Conservation (phyloP, 2,329 filamentous ascomycete genomes). For the Pestalotiopsis sp. region DNA sequence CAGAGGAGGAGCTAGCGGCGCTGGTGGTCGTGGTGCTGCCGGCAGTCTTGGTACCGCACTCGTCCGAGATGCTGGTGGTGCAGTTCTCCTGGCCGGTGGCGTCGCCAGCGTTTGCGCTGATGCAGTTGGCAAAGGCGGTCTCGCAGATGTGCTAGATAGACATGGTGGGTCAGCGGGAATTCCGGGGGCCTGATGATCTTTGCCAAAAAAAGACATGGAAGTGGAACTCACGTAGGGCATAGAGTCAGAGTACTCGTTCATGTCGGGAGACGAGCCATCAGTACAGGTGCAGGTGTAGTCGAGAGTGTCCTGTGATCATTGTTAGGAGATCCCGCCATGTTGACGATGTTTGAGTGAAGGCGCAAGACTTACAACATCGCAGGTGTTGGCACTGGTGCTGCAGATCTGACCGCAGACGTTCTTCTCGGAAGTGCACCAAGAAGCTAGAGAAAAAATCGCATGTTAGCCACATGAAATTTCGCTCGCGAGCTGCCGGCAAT, state of each 20-base stretch:
- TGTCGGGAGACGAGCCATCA: slow-evolving; percentile 2
- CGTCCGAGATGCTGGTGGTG: slow-evolving; percentile 46
- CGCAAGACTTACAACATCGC: slow-evolving; percentile 6
- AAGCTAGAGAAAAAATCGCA: not conserved
- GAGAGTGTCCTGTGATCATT: not conserved
- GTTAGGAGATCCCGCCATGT: not conserved
- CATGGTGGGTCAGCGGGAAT: slow-evolving; percentile 18
- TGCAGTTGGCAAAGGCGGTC: slow-evolving; percentile 52
- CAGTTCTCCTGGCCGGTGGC: slow-evolving; percentile 49
- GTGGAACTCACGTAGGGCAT: slow-evolving; percentile 29
- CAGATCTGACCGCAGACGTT: slow-evolving; percentile 8
- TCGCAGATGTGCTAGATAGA: slow-evolving; percentile 52
- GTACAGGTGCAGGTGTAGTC: slow-evolving; percentile 3
- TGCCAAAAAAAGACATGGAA: not conserved
- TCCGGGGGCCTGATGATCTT: not conserved
- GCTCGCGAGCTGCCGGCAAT: not conserved
- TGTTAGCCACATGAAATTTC: not conserved
- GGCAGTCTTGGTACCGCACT: slow-evolving; percentile 50
- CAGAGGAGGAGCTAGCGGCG: slow-evolving; percentile 28
- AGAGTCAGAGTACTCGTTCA: slow-evolving; percentile 7
- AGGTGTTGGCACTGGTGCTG: not conserved
- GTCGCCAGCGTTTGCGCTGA: slow-evolving; percentile 42
- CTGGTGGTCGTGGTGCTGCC: slow-evolving; percentile 35
- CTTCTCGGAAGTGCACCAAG: slow-evolving; percentile 10
- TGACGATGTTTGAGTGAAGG: not conserved